Percentiles rank a stretch among this genome's conserved stretches.
phyloP scores from a whole-genome alignment of 2,329 filamentous ascomycete genomes.

The Apiospora hydei region DNA sequence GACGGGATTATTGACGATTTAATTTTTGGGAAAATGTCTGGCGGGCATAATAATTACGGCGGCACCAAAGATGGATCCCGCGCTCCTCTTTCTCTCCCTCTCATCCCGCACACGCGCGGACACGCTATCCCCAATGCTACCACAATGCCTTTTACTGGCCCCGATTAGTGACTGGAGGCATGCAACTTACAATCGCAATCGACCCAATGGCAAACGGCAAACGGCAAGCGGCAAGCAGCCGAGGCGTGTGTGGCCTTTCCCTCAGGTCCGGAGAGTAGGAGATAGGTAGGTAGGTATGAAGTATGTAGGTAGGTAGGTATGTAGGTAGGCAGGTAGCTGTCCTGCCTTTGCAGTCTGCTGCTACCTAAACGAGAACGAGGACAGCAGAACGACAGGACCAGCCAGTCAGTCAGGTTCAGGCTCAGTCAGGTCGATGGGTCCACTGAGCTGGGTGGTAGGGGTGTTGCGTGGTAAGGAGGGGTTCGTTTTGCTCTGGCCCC shows the following conservation, averaged over 20 bases:
- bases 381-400: background rate
- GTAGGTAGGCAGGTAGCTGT: background rate
- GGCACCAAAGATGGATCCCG: constrained; percentile 3
- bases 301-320: background rate
- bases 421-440: background rate
- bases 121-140: constrained; percentile 9
- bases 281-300: background rate
- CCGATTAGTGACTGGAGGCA: constrained; percentile 8
- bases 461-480: background rate
- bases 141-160: background rate
- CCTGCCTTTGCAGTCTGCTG: background rate
- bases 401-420: background rate
- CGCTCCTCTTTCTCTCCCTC: background rate
- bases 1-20: constrained; percentile 11
- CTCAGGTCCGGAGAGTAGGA: background rate
- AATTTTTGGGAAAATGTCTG: background rate
- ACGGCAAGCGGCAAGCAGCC: constrained; percentile 4
- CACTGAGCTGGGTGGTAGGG: background rate
- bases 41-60: constrained; percentile 16
- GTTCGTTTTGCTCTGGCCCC: constrained; percentile 16
- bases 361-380: too few species aligned
- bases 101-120: constrained; percentile 1
- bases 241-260: background rate
- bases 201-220: constrained; percentile 1
- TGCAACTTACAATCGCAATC: constrained; percentile 13